phyloP scores from a whole-genome alignment of 2,329 filamentous ascomycete genomes.

The Shiraia sp. region DNA sequence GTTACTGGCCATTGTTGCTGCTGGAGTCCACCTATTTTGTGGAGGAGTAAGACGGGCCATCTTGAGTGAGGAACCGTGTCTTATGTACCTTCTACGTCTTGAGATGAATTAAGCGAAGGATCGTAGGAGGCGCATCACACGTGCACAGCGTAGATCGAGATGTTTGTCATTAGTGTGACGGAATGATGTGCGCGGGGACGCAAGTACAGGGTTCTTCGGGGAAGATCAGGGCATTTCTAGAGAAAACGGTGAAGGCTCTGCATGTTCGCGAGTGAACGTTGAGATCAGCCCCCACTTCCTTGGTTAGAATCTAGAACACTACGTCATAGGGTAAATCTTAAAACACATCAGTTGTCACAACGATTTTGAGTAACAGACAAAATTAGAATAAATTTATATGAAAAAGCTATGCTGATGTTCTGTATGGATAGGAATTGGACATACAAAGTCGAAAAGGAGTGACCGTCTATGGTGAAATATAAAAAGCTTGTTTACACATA shows the following conservation, averaged over 20 bases:
- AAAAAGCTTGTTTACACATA: no score
- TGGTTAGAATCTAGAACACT: neutral
- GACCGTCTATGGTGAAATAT: no score
- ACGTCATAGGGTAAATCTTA: neutral
- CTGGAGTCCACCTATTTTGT: conserved; percentile 1
- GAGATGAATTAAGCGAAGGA: neutral
- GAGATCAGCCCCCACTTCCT: no score
- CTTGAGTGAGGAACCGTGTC: neutral
- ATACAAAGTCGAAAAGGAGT: no score
- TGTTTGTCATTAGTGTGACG: neutral
- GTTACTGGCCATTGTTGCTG: conserved; percentile 1
- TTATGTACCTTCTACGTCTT: neutral
- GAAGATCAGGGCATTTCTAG: neutral
- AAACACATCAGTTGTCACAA: no score
- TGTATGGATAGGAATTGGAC: no score
- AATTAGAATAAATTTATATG: no score
- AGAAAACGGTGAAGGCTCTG: conserved; percentile 1
- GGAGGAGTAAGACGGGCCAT: conserved; percentile 4
- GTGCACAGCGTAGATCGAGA: conserved; percentile 1
- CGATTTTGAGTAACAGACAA: no score
- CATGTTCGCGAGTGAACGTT: neutral
- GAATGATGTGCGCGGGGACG: no score
- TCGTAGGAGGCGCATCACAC: neutral
- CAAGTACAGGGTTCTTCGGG: conserved; percentile 1
- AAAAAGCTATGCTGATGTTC: no score